phyloP scores from a whole-genome alignment of 352 stramenopile genomes.

The Pythium sukuiense region DNA sequence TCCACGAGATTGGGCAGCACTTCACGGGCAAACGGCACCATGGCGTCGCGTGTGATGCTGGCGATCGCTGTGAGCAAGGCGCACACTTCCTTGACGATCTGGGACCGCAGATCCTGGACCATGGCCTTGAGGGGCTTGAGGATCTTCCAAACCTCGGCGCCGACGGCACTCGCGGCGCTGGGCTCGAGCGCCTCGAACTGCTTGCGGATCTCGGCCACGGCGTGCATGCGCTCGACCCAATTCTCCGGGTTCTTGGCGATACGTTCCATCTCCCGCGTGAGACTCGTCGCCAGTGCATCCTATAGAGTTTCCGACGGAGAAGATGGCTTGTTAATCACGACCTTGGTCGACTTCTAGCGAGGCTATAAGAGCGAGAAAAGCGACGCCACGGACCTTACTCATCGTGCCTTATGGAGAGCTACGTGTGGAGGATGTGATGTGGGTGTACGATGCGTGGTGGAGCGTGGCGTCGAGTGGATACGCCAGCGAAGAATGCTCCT shows the following conservation, averaged over 20 bases:
- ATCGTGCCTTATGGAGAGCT: not conserved
- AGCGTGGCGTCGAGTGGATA: not conserved
- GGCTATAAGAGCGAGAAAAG: not conserved
- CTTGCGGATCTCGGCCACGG: slow-evolving; percentile 63
- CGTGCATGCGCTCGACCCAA: slow-evolving; percentile 76
- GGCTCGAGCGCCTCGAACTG: slow-evolving; percentile 63
- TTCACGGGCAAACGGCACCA: slow-evolving; percentile 76
- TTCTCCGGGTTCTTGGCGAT: slow-evolving; percentile 77
- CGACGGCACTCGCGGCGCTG: slow-evolving; percentile 37
- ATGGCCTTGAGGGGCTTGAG: slow-evolving; percentile 73
- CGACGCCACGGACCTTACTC: slow-evolving; percentile 14
- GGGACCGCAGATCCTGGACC: slow-evolving; percentile 78
- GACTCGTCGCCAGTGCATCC: slow-evolving; percentile 21
- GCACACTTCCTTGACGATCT: slow-evolving; percentile 88
- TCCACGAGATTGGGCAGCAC: slow-evolving; percentile 73
- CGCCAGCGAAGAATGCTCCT: not conserved
- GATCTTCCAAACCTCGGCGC: slow-evolving; percentile 64
- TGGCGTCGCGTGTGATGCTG: slow-evolving; percentile 65
- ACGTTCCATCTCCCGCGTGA: slow-evolving; percentile 75
- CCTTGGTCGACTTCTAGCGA: not conserved
- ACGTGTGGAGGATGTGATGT: not conserved
- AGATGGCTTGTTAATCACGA: not conserved
- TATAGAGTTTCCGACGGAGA: not conserved
- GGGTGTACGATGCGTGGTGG: not conserved
- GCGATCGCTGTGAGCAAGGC: slow-evolving; percentile 58